Conservation (phyloP, 805 yeast genomes). For the Candida xyloterini region DNA sequence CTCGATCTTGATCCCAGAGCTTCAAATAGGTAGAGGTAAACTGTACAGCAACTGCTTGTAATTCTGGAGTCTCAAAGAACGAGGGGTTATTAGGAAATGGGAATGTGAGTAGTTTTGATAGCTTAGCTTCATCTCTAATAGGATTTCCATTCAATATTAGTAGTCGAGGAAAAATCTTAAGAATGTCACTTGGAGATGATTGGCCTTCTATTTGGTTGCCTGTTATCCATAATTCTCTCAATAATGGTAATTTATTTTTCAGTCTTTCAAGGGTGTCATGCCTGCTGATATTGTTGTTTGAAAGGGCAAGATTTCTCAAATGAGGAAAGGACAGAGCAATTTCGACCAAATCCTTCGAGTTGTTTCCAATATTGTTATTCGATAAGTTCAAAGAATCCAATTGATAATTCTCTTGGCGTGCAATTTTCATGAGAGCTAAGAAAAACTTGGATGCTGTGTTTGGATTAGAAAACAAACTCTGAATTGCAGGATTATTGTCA, state of each 20-base stretch:
- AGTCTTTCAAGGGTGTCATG: constrained; percentile 65
- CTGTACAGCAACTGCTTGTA: constrained; percentile 68
- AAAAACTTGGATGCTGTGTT: constrained; percentile 70
- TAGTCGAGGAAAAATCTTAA: constrained; percentile 75
- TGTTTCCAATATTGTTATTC: constrained; percentile 63
- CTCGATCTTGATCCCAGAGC: constrained; percentile 78
- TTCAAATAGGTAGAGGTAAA: constrained; percentile 74
- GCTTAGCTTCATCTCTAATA: constrained; percentile 69
- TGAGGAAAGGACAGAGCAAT: constrained; percentile 73
- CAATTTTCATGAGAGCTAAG: constrained; percentile 84
- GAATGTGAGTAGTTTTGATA: constrained; percentile 48
- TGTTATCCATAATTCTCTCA: constrained; percentile 73
- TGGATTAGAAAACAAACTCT: constrained; percentile 54
- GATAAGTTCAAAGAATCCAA: constrained; percentile 74
- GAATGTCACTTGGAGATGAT: constrained; percentile 55
- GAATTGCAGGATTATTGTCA: constrained; percentile 55
- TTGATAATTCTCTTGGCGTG: constrained; percentile 46
- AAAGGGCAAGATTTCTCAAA: constrained; percentile 74
- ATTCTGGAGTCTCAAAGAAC: constrained; percentile 77
- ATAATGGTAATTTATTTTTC: constrained; percentile 66
- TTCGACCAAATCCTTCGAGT: constrained; percentile 49
- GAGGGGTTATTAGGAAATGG: constrained; percentile 57
- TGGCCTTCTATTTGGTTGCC: constrained; percentile 69
- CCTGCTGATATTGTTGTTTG: constrained; percentile 65
- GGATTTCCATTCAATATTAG: constrained; percentile 73